Conservation (phyloP, 208 protist species). For the Acanthamoeba lugdunensis region DNA sequence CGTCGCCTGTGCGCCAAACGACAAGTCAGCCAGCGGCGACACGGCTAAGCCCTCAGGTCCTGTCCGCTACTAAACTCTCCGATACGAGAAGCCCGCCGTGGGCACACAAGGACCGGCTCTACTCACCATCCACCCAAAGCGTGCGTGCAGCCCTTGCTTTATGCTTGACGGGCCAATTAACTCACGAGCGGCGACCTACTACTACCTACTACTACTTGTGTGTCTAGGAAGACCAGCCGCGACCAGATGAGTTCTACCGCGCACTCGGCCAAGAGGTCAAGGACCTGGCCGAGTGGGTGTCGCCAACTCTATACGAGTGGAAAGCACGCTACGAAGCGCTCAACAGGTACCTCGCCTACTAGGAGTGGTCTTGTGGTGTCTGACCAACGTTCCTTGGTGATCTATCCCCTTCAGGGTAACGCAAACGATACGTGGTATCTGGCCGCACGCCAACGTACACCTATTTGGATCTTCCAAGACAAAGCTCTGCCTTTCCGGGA, state of each 20-base stretch:
- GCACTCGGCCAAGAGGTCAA: conserved; percentile 23
- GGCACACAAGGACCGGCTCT: background rate
- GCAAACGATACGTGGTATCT: background rate
- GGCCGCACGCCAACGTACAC: background rate
- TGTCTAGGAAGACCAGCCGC: background rate
- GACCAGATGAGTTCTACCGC: conserved; percentile 15
- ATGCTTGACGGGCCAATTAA: too few species aligned
- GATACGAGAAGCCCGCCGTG: background rate
- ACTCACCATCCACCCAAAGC: background rate
- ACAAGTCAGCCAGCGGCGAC: background rate
- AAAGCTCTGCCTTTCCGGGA: conserved; percentile 10
- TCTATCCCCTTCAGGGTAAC: background rate
- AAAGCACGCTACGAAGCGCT: background rate
- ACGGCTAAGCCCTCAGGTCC: background rate
- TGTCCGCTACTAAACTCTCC: background rate
- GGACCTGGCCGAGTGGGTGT: conserved; percentile 5
- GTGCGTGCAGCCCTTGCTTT: background rate
- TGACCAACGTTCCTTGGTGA: too few species aligned
- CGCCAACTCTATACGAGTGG: background rate
- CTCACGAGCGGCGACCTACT: too few species aligned
- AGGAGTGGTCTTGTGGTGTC: background rate
- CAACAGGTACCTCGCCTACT: background rate
- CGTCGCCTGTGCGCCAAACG: background rate
- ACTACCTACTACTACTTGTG: too few species aligned
- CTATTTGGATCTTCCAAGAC: conserved; percentile 7